Base-by-base conservation (phyloP, 2,329 filamentous ascomycete genomes). In the Penicillium sp. region DNA sequence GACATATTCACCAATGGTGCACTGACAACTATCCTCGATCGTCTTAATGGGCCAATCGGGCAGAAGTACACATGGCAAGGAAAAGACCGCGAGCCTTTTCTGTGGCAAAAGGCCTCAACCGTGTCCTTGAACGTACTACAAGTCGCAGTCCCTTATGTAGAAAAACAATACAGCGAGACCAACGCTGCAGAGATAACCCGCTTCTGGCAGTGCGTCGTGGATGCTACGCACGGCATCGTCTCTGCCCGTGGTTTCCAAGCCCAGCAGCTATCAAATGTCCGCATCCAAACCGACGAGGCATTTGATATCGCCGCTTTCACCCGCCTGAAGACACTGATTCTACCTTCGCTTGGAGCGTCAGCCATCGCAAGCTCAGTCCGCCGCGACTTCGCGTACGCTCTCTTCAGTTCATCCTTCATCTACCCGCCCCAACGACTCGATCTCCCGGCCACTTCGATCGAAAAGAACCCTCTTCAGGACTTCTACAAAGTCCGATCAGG, bases 391-490 rank as follows among this genome's bases (percentile, higher is more conserved):
- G 85, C 89, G 0, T 84, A 88, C 62, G 88, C 87, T 24, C 82
- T 99, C 1, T 96, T 98, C 76, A 81, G 83, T 46, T 90, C 87
- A 29, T 96, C 92, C 1, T 85, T 96, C 56, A 87, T 97, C 50
- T 91, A 96, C 71, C 74, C 82, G 1, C 84, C 86, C 0, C 86
- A 91, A 62, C 80, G 82, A 13, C 79, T 81, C 78, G 78, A 89
- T 80, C 67, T 89, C 58, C 80, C 85, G 47, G 63, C 77, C 43
- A 61, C 67, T 49, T 65, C 59, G 14, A 64, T 81, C 50, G 66
- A 77, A 54, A 59, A 78, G 65, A 78, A 82, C 3, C 85, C 86
- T 0, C 79, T 96, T 2, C 74, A 80, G 33, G 78, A 80, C 13
- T 78, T 97, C 5, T 88, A 88, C 69, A 79, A 81, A 54, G 76